A percentile compares a stretch with the other conserved stretches of the same genome.
These are phyloP conservation scores for Claviceps lovelessii DNA, from an alignment of 2,329 filamentous ascomycete genomes.

Conservation along the genomic window DNA sequence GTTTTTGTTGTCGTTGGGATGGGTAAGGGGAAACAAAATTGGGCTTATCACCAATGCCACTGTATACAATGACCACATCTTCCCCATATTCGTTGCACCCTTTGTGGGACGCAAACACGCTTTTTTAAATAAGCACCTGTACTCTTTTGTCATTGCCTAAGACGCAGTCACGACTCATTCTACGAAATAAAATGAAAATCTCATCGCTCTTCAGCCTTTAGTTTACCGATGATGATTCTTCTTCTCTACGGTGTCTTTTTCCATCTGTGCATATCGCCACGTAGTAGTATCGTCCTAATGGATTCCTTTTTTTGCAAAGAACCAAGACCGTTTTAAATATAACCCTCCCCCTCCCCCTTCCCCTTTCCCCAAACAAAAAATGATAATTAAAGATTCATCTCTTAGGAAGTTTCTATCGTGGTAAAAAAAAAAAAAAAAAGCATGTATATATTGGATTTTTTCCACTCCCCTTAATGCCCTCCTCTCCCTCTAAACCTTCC, in stretches of 20 bases:
- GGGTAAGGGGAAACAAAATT: background rate
- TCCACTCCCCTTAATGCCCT: background rate
- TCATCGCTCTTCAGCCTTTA: no score
- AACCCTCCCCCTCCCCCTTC: no score
- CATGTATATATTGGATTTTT: background rate
- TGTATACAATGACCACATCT: background rate
- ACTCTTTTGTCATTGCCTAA: background rate
- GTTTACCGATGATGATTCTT: no score
- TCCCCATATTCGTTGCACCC: background rate
- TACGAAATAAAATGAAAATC: background rate
- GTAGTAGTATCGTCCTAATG: background rate
- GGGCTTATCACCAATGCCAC: background rate
- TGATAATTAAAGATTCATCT: no score
- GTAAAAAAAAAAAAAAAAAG: no score
- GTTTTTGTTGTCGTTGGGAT: background rate
- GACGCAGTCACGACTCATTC: background rate
- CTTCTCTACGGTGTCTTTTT: background rate
- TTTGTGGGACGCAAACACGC: background rate
- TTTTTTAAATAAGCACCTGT: background rate
- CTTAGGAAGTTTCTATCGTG: no score
- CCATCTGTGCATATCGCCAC: background rate
- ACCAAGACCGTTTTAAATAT: background rate
- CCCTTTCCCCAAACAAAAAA: no score
- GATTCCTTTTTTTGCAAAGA: background rate
- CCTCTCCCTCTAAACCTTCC: conserved; percentile 18